Percentiles rank a stretch among this genome's conserved stretches.
Conservation (phyloP, 352 stramenopile species). For the Globisporangium abappressorium region DNA sequence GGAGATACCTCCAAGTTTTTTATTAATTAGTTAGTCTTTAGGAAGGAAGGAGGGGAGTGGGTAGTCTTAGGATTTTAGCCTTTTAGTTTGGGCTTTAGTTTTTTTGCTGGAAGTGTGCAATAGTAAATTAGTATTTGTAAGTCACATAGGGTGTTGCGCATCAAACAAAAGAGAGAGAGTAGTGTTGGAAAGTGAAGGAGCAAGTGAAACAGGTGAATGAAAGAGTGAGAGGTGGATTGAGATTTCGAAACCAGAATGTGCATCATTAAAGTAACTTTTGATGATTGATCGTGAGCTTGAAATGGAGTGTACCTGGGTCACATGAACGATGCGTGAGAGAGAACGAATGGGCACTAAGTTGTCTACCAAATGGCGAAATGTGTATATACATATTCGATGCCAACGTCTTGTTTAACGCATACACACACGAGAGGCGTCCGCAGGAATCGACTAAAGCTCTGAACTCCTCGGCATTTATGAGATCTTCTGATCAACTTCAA, state of each 20-base stretch:
- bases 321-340: neutral
- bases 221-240: neutral
- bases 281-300: too few species aligned
- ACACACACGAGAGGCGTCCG: neutral
- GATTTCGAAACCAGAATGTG: neutral
- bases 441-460: neutral
- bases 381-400: neutral
- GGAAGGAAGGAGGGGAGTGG: neutral
- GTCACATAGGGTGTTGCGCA: neutral
- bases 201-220: neutral
- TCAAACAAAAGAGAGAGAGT: neutral
- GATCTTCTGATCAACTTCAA: slow-evolving; percentile 8
- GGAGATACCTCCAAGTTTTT: neutral
- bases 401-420: neutral
- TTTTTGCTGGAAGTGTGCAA: neutral
- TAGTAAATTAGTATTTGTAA: slow-evolving; percentile 2
- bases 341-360: neutral
- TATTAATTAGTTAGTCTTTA: slow-evolving; percentile 1
- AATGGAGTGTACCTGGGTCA: neutral
- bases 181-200: neutral
- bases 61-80: neutral
- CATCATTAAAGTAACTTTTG: neutral
- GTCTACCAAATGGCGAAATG: neutral
- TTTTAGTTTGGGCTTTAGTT: neutral
- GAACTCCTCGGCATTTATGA: neutral